A percentile compares a stretch with the other conserved stretches of the same genome.
These are phyloP conservation scores for Eimeria maxima DNA, from an alignment of 169 alveolate genomes.

Conservation along the genomic window DNA sequence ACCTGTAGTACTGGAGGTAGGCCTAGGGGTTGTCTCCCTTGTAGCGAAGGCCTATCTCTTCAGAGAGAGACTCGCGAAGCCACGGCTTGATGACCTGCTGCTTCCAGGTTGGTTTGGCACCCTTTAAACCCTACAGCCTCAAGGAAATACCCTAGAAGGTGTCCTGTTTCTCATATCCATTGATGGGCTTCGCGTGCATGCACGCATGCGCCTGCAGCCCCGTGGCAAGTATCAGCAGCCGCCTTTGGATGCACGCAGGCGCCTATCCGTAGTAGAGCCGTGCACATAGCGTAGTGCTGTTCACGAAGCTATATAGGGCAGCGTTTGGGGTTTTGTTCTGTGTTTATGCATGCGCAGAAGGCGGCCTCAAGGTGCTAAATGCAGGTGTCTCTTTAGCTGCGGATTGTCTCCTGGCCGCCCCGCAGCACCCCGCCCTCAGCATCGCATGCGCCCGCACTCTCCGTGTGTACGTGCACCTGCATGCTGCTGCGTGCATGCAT, in stretches of 20 bases:
- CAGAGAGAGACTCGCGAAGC: constrained; percentile 15
- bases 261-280: too few species aligned
- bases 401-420: constrained; percentile 19
- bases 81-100: neutral
- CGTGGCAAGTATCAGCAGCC: too few species aligned
- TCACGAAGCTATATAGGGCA: too few species aligned
- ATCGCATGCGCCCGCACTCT: constrained; percentile 4
- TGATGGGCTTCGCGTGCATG: too few species aligned
- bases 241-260: neutral
- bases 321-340: neutral
- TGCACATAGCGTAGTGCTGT: too few species aligned
- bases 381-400: constrained; percentile 24
- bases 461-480: neutral
- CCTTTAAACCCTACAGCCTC: constrained; percentile 5
- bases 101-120: neutral
- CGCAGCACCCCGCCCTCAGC: constrained; percentile 25
- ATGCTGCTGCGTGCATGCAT: too few species aligned
- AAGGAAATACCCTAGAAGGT: too few species aligned
- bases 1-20: neutral
- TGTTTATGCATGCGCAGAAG: neutral
- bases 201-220: too few species aligned
- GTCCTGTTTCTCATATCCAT: too few species aligned
- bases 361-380: constrained; percentile 24
- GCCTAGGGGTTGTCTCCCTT: neutral
- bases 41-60: constrained; percentile 15